Evolutionary conservation across 768 basidiomycete genomes (phyloP).

Genomic region (Tephrocybe sp.): DNA sequence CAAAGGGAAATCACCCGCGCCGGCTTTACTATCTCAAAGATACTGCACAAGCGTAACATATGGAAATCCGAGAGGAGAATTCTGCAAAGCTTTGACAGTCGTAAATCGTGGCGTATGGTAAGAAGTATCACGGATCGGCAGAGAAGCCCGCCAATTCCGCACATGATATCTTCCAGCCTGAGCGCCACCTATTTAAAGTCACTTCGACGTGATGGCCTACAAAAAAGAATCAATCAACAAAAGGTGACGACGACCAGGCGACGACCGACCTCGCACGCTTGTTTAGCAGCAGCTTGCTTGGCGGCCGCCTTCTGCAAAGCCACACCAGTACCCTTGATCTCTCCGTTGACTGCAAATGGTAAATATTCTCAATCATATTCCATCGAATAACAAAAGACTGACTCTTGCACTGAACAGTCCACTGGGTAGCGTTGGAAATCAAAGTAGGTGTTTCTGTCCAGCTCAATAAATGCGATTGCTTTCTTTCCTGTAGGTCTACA

Average conservation of each 20-base stretch:
- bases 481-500: slow-evolving; percentile 19
- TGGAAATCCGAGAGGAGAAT: no score
- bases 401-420: slow-evolving; percentile 24
- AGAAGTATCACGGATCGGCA: no score
- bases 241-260: not conserved
- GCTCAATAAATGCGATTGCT: slow-evolving; percentile 17
- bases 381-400: not conserved
- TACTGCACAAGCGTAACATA: no score
- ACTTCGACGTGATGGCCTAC: slow-evolving; percentile 10
- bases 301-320: slow-evolving; percentile 19
- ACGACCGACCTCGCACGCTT: slow-evolving; percentile 20
- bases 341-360: slow-evolving; percentile 14
- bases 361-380: not conserved
- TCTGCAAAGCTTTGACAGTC: no score
- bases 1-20: no score
- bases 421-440: slow-evolving; percentile 8
- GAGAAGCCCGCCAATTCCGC: no score
- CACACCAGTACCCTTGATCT: slow-evolving; percentile 19
- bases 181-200: no score
- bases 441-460: slow-evolving; percentile 17
- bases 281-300: slow-evolving; percentile 20
- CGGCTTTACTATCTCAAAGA: no score
- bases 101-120: no score
- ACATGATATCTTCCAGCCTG: no score
- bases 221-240: not conserved